Conservation (phyloP, 768 basidiomycete species). For the Lyophyllum semitale region DNA sequence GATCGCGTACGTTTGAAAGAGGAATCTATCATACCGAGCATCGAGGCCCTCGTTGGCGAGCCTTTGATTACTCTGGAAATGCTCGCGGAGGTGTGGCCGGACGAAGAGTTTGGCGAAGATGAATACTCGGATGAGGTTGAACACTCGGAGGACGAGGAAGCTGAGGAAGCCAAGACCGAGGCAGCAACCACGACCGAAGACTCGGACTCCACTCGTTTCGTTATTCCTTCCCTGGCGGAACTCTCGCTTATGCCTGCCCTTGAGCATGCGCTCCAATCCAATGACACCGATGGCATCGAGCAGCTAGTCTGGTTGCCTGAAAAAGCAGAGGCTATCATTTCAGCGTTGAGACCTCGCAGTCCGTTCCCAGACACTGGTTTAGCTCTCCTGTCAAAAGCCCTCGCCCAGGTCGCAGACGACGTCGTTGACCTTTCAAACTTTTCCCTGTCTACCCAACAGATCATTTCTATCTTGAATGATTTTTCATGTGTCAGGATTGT, state of each 20-base stretch:
- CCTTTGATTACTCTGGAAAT: slow-evolving; percentile 19
- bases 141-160: not conserved
- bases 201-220: slow-evolving; percentile 18
- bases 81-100: slow-evolving; percentile 26
- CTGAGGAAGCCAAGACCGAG: not conserved
- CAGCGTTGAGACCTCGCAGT: slow-evolving; percentile 14
- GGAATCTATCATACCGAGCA: slow-evolving; percentile 9
- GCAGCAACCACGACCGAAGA: not conserved
- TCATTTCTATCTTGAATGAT: slow-evolving; percentile 15
- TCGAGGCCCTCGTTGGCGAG: slow-evolving; percentile 16
- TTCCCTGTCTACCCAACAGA: slow-evolving; percentile 23
- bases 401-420: slow-evolving; percentile 13
- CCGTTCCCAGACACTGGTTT: slow-evolving; percentile 29
- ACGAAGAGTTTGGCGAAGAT: no score
- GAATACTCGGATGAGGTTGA: no score
- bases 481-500: slow-evolving; percentile 16
- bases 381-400: slow-evolving; percentile 21
- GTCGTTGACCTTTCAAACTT: slow-evolving; percentile 27
- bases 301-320: slow-evolving; percentile 29
- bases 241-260: slow-evolving; percentile 28
- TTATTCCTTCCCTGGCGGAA: slow-evolving; percentile 26
- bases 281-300: slow-evolving; percentile 24
- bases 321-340: slow-evolving; percentile 21
- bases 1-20: slow-evolving; percentile 4
- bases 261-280: slow-evolving; percentile 20